Base-by-base conservation (phyloP, 768 basidiomycete genomes). In the Scleroderma citrinum region DNA sequence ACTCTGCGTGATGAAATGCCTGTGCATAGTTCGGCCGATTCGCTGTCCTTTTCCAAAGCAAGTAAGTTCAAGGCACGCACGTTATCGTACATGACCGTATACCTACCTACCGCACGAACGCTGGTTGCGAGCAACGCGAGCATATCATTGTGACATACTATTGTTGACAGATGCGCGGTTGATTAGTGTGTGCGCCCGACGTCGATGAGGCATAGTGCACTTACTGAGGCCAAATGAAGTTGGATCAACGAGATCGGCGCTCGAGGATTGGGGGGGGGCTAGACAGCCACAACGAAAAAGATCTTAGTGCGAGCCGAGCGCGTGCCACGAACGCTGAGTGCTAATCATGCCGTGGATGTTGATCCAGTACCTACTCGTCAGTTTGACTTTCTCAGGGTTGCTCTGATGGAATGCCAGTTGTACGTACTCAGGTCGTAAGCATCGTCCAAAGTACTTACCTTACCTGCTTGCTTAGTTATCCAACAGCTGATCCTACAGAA, bases 311-410 rank as follows among this genome's bases (percentile, higher is more conserved):
- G 26, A 29, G 26, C 26, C 26, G 26, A 29, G 26, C 26, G 8
- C 26, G 8, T 29, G 26, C 26, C 26, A 8, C 8, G 8, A 29
- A 8, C 26, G 8, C 8, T 29, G 40, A 41, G 23, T 14, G 40
- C 21, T 26, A 14, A 29, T 29, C 26, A 17, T 21, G 16, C 24
- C 20, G 29, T 26, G 59, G 49, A 63, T 48, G 36, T 30, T 21
- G 36, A 34, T 29, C 26, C 26, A 5, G 8, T 5, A 8, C 26
- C 8, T 5, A 29, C n/a, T n/a, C 26, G 26, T 4, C 8, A 61
- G 59, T 38, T 57, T 66, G 64, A 56, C 64, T 67, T 56, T 63
- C 60, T 65, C 62, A 62, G 65, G 63, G 63, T 46, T 67, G 55
- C 38, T 48, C 50, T 56, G 55, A 67, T 62, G 31, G 47, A 50